Base-by-base conservation (phyloP, 768 basidiomycete species). In the Cystofilobasidium bisporidii region DNA sequence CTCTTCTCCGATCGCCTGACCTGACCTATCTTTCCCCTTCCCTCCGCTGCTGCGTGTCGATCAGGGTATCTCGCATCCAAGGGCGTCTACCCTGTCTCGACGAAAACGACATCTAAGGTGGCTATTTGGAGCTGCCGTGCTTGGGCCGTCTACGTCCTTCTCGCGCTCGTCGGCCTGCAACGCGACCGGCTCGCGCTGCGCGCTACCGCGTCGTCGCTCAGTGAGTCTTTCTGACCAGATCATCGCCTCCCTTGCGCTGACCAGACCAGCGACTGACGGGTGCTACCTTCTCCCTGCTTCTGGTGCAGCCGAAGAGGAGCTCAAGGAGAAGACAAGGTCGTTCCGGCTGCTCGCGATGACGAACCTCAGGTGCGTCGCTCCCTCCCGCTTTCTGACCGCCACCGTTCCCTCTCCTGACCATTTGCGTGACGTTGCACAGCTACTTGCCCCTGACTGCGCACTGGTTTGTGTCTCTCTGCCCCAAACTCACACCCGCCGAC, bases 371-470 rank as follows among this genome's bases (percentile, higher is more conserved):
- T 56, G 53, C 28, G 36, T 36, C 17, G 28, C 28, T 11, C 28
- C n/a, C 26, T 4, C 18, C 60, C 15, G 14, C 14, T 26, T 3
- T 3, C 24, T 55, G 3, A 14, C 53, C 26, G 3, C 3, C 32
- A 32, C 5, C 24, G 24, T 22, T 10, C 6, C 6, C 32, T 14
- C 33, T 9, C 30, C 64, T 65, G 41, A 43, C 43, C 17, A 17
- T 48, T 47, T 62, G 24, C n/a, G 48, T 26, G 15, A 75, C 87
- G 15, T 75, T 87, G 18, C 83, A 84, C 59, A 91, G 84, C 30
- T 87, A 89, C 74, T 77, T 91, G n/a, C 91, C 90, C 4, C 75
- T 89, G 60, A 88, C 90, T 2, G 76, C 90, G 65, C 91, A 94
- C 75, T 91, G 89, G 91, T 89, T 71, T 63, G 83, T 77, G 4